phyloP scores from a whole-genome alignment of 2,329 filamentous ascomycete species.

The Alternaria longipes region DNA sequence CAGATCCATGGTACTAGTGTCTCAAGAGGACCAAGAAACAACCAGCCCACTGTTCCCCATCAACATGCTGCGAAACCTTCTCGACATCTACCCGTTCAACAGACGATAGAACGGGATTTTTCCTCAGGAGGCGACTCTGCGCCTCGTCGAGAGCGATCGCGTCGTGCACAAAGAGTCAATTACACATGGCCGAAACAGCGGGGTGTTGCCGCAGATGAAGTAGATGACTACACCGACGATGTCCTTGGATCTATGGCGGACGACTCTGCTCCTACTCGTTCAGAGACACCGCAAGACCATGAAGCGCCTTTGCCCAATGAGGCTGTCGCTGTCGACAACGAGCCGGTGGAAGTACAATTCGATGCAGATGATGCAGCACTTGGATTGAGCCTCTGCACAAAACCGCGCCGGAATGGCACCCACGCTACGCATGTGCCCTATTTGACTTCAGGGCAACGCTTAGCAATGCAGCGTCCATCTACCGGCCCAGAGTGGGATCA shows the following conservation, averaged over 20 bases:
- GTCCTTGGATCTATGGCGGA: constrained; percentile 2
- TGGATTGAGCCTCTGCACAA: constrained; percentile 16
- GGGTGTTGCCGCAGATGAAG: not conserved
- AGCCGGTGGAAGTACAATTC: constrained; percentile 32
- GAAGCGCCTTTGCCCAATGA: constrained; percentile 15
- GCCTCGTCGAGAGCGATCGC: constrained; percentile 26
- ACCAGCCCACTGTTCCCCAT: not conserved
- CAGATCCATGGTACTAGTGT: constrained; percentile 21
- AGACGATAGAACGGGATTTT: constrained; percentile 22
- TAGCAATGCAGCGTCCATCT: constrained; percentile 19
- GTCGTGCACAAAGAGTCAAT: constrained; percentile 37
- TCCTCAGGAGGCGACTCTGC: constrained; percentile 33
- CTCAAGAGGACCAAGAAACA: constrained; percentile 2
- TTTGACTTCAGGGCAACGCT: constrained; percentile 34
- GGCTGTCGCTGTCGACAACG: constrained; percentile 27
- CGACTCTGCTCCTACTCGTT: constrained; percentile 1
- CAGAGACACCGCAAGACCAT: constrained; percentile 26
- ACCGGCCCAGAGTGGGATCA: constrained; percentile 38
- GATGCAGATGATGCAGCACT: constrained; percentile 32
- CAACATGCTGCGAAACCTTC: not conserved
- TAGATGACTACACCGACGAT: constrained; percentile 12
- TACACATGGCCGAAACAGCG: constrained; percentile 38
- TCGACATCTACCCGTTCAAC: not conserved
- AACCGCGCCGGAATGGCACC: not conserved
- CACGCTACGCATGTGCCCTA: constrained; percentile 34